Conservation (phyloP, 106 monocot genomes). For the Triglochin maritima region DNA sequence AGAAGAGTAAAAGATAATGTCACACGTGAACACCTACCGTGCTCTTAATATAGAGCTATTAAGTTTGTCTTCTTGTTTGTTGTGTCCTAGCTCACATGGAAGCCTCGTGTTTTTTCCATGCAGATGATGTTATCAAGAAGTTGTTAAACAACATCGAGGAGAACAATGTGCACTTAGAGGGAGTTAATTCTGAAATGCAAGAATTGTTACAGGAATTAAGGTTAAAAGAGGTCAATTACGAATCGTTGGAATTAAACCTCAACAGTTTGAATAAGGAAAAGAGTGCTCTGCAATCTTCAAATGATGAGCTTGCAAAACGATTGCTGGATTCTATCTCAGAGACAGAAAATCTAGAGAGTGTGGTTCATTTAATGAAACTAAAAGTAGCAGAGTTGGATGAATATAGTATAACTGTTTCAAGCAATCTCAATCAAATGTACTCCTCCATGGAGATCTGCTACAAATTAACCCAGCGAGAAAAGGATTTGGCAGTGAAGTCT, state of each 20-base stretch:
- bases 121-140: slow-evolving; percentile 62
- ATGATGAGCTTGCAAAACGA: slow-evolving; percentile 35
- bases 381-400: slow-evolving; percentile 52
- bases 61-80: too few relatives aligned
- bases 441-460: slow-evolving; percentile 33
- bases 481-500: slow-evolving; percentile 30
- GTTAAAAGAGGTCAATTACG: slow-evolving; percentile 48
- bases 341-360: slow-evolving; percentile 34
- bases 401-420: slow-evolving; percentile 31
- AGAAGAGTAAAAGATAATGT: too few relatives aligned
- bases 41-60: background rate
- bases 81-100: background rate
- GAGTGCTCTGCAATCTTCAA: slow-evolving; percentile 32
- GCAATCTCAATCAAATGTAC: slow-evolving; percentile 31
- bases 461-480: slow-evolving; percentile 47
- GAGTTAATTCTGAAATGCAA: slow-evolving; percentile 35
- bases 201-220: slow-evolving; percentile 31
- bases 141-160: slow-evolving; percentile 37
- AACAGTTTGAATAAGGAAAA: slow-evolving; percentile 51
- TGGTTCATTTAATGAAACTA: slow-evolving; percentile 20
- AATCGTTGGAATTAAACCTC: slow-evolving; percentile 26
- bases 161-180: slow-evolving; percentile 31
- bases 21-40: too few relatives aligned
- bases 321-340: slow-evolving; percentile 25
- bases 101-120: background rate